A percentile compares a stretch with the other conserved stretches of the same genome.
Conservation (phyloP, 805 yeast species). For the Teunomyces tritomae region DNA sequence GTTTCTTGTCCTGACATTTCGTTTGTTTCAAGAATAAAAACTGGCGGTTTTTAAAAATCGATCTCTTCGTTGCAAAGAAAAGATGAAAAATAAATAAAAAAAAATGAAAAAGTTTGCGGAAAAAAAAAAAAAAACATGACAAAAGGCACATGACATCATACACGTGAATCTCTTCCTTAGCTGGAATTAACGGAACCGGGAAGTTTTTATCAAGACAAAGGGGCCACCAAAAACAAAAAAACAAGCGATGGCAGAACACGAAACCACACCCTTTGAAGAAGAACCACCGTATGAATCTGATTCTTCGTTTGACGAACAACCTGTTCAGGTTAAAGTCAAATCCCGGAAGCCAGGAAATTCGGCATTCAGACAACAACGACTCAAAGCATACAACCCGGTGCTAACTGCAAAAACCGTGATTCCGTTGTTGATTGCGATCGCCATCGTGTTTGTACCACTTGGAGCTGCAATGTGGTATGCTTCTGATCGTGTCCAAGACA, state of each 20-base stretch:
- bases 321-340: conserved; percentile 38
- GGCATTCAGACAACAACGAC: conserved; percentile 55
- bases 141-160: background rate
- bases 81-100: background rate
- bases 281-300: conserved; percentile 35
- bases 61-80: background rate
- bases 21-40: background rate
- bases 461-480: conserved; percentile 51
- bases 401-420: conserved; percentile 42
- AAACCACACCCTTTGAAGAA: background rate
- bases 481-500: conserved; percentile 35
- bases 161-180: background rate
- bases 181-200: background rate
- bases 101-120: background rate
- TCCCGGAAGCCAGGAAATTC: conserved; percentile 63
- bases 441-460: conserved; percentile 40
- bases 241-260: background rate
- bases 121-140: background rate
- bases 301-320: conserved; percentile 35
- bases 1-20: conserved; percentile 36
- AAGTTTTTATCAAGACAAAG: background rate
- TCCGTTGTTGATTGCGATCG: conserved; percentile 38
- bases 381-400: conserved; percentile 49
- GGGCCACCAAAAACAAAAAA: background rate
- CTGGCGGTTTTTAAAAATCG: background rate